These are phyloP conservation scores for Penicillium sp. DNA, from an alignment of 2,329 filamentous ascomycete species.

Conservation along the genomic window DNA sequence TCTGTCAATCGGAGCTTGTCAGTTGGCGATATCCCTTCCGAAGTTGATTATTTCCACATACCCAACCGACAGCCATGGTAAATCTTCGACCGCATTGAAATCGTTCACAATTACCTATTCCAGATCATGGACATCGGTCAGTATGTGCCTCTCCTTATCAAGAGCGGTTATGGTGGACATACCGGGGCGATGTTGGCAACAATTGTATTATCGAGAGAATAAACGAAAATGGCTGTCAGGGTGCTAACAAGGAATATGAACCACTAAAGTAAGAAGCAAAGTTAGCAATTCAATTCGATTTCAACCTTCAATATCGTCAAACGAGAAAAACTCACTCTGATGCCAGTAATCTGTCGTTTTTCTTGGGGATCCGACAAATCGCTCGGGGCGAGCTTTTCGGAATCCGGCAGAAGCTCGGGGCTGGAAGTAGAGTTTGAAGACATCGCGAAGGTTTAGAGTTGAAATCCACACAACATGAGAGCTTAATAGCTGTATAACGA, in stretches of 20 bases:
- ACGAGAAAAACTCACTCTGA: not conserved
- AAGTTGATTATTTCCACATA: not conserved
- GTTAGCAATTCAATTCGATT: not conserved
- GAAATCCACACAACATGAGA: too few relatives aligned
- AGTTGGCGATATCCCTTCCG: not conserved
- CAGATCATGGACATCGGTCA: not conserved
- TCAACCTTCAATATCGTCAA: not conserved
- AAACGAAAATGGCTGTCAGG: not conserved
- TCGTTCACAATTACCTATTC: not conserved
- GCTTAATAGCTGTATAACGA: too few relatives aligned
- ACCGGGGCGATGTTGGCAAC: conserved; percentile 1
- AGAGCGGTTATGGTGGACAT: not conserved
- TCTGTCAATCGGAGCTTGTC: not conserved
- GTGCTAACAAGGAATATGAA: conserved; percentile 8
- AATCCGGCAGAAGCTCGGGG: not conserved
- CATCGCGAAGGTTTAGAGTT: not conserved
- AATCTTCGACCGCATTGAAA: not conserved
- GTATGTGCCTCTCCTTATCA: not conserved
- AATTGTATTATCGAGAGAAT: not conserved
- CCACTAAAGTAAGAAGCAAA: not conserved
- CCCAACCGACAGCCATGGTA: conserved; percentile 1
- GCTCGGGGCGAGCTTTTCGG: not conserved
- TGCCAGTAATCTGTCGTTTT: not conserved
- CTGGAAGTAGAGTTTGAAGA: not conserved
- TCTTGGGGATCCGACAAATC: not conserved